Percentiles rank a stretch among this genome's conserved stretches.
Conservation (phyloP, 2,329 filamentous ascomycete species). For the Trichocomaceae sp. region DNA sequence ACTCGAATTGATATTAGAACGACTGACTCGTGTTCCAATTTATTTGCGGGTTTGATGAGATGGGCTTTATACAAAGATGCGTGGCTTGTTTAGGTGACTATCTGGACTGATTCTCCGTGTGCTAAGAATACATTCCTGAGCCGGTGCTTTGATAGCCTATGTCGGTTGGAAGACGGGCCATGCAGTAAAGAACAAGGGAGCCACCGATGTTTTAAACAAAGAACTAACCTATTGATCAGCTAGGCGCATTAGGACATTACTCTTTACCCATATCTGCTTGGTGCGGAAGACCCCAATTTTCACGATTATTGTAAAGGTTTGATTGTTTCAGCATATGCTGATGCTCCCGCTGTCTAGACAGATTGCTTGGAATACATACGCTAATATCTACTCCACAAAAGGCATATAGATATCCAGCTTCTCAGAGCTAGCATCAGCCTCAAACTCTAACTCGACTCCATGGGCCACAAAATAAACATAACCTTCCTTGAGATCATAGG, state of each 20-base stretch:
- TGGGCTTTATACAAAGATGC: neutral
- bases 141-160: no score
- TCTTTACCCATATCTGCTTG: no score
- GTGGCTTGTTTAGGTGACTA: neutral
- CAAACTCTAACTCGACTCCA: constrained; percentile 45
- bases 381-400: constrained; percentile 28
- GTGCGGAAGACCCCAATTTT: no score
- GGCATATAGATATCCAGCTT: constrained; percentile 46
- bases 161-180: no score
- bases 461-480: constrained; percentile 62
- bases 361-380: neutral
- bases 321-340: neutral
- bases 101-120: neutral
- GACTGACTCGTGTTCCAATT: neutral
- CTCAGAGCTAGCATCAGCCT: constrained; percentile 27
- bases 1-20: neutral
- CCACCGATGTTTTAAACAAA: no score
- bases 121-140: no score
- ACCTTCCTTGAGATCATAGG: constrained; percentile 53
- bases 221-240: no score
- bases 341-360: neutral
- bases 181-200: no score
- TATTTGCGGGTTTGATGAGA: neutral
- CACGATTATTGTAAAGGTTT: neutral
- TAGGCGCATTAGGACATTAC: no score